A percentile compares a stretch with the other conserved stretches of the same genome.
These are phyloP conservation scores for Pleurotus sapidus DNA, from an alignment of 768 basidiomycete species.

Conservation along the genomic window DNA sequence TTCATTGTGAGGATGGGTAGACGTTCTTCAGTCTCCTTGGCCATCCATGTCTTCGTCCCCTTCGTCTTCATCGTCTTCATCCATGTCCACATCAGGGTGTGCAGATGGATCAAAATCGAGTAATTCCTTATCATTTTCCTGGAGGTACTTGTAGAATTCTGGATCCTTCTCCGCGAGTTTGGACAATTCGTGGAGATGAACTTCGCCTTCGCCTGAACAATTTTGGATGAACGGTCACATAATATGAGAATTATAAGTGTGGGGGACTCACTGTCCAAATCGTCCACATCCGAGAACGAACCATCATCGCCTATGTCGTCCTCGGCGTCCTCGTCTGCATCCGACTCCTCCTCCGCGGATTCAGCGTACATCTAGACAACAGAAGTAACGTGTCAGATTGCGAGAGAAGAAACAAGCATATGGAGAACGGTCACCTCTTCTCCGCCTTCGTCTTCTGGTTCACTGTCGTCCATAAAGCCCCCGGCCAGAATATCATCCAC, in stretches of 20 bases:
- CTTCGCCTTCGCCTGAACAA: slow-evolving; percentile 59
- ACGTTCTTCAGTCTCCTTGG: slow-evolving; percentile 47
- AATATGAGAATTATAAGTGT: background rate
- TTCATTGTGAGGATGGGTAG: slow-evolving; percentile 64
- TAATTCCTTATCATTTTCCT: slow-evolving; percentile 93
- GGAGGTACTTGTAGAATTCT: slow-evolving; percentile 98
- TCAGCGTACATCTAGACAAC: background rate
- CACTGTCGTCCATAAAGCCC: slow-evolving; percentile 66
- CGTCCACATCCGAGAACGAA: slow-evolving; percentile 78
- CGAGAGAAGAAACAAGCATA: slow-evolving; percentile 5
- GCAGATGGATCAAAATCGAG: slow-evolving; percentile 65
- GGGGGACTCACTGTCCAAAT: slow-evolving; percentile 56
- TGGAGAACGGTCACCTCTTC: slow-evolving; percentile 15
- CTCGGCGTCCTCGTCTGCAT: slow-evolving; percentile 37
- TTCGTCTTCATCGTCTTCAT: slow-evolving; percentile 41
- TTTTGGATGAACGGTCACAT: no score
- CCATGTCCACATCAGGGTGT: slow-evolving; percentile 22
- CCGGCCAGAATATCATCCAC: slow-evolving; percentile 78
- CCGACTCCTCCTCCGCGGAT: slow-evolving; percentile 19
- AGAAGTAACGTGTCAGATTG: background rate
- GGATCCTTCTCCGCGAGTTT: slow-evolving; percentile 94
- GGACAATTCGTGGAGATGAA: slow-evolving; percentile 79
- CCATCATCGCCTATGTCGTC: slow-evolving; percentile 50
- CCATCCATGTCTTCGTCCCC: slow-evolving; percentile 40
- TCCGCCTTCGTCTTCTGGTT: slow-evolving; percentile 39